Base-by-base conservation (phyloP, 257 asterid genomes). In the Jacaranda copaia region DNA sequence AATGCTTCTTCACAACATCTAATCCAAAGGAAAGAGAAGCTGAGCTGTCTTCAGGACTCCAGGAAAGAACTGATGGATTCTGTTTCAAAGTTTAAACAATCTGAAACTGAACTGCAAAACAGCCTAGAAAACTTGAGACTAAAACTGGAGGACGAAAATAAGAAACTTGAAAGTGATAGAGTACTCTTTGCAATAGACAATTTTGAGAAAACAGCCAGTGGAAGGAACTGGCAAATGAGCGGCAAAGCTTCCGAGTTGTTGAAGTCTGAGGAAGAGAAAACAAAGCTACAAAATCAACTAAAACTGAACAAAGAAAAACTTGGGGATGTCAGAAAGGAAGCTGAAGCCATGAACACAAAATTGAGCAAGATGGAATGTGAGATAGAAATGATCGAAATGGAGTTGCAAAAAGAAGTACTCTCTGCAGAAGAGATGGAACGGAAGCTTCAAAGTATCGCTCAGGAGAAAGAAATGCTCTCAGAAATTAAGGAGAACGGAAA, bases 111-210 rank as follows among this genome's bases (percentile, higher is more conserved):
- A 81, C 16, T 93, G 79, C 85, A 77, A 68, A 83, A 52, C 79
- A 32, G 52, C 79, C 32, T 86, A 14, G 87, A 86, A 58, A 82
- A 66, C 16, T 42, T 88, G 86, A 93, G 81, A 72, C 78, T 49
- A 5, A 89, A 81, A 85, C 46, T 87, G 84, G 99, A 90, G 72
- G 96, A 89, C 71, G 97, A 91, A 79, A 86, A 84, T 14, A 79
- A n/a, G 76, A 90, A 89, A 72, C 87, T 88, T 70, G 97, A 90
- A 78, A 84, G 80, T 58, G 96, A 95, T 39, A 93, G 92, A 78
- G 93, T 93, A 43, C 97, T 96, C 58, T 85, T 96, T 49, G 92
- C 99, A 46, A 96, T 90, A 78, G 97, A 91, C 56, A 96, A 91
- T 74, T 84, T 89, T 10, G 92, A 89, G 48, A 86, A 86, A 64